Base-by-base conservation (phyloP, 1,284 basidiomycete species). In the Rhodotorula mucilaginosa region DNA sequence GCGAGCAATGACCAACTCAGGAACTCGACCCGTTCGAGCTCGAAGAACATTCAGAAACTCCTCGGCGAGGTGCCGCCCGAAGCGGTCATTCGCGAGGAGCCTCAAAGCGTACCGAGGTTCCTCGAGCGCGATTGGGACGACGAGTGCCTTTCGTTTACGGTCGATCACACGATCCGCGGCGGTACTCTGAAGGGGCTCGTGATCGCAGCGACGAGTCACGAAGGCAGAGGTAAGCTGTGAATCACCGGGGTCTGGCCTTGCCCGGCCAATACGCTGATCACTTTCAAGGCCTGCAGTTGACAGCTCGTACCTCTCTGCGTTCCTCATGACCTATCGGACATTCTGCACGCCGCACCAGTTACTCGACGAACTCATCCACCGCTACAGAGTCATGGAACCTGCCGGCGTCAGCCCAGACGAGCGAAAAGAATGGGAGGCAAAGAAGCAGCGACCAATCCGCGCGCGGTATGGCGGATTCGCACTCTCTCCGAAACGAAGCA, bases 271-370 rank as follows among this genome's bases (percentile, higher is more conserved):
- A 23, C 64, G 58, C 34, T 51, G 31, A 61, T 23, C 15, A 6
- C 26, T 57, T 1, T 48, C 49, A 44, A 49, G 23, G 23, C 34
- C n/a, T 26, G 31, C 54, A 76, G 79, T 78, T 70, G 93, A 95
- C 80, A 84, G 88, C 0, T 87, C 88, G 10, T 99, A 92, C 82
- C 91, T 89, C 80, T 90, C 91, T 80, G 90, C 94, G 2, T 99
- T 99, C 86, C 82, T 99, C 73, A 90, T 97, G 87, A 99, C 97
- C 1, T 97, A 94, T 84, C 93, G 95, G 77, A 96, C 93, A 0
- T 99, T 99, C 81, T 93, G 92, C 21, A 90, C 89, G 1, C 84
- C 93, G 26, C 87, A 92, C 68, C 90, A 93, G 70, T 83, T 99
- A 31, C 89, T 98, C 70, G 88, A 93, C 65, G 84, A 92, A n/a